Base-by-base conservation (phyloP, 1,284 basidiomycete species). In the Tilletia setariae region DNA sequence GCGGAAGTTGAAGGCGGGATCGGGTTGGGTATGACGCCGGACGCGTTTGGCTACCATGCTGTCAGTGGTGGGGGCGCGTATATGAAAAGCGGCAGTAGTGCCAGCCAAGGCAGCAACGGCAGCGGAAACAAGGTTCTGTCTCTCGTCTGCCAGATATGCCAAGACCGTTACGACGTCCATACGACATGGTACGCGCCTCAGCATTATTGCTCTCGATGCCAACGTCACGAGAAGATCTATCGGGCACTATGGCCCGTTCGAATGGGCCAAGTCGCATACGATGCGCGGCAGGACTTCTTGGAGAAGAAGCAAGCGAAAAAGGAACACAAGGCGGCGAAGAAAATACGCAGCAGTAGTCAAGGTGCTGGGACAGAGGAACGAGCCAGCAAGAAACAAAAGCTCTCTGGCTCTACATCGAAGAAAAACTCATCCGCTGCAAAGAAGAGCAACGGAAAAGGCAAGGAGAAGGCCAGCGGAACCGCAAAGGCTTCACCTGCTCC, bases 181-280 rank as follows among this genome's bases (percentile, higher is more conserved):
- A 79, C 80, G 68, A 76, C 75, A 23, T 82, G 80, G 80, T 82
- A 78, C 79, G 74, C 74, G 19, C 79, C 79, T 7, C 80, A 80
- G 67, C n/a, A 15, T 21, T 80, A 82, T 66, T 82, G 80, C 44
- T 69, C 72, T 3, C 72, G 80, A 13, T 82, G 80, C 65, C 79
- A 80, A 63, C 73, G 80, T 21, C 80, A 82, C 65, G 80, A 79
- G 70, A 76, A 77, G 65, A 79, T 82, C 65, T 82, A 75, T 72
- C 78, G 79, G 61, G 76, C 72, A 11, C 80, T 80, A 63, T 82
- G 80, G 80, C 80, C 80, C 7, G 65, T 68, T 0, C 72, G 74
- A 35, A 68, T 44, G 68, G 72, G 64, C 40, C 68, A 66, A 2
- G 66, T 68, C 28, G 51, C 61, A 2, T 23, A 23, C 4, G 69